Evolutionary conservation across 495 filamentous ascomycete genomes (phyloP).

Genomic region (Beverwykella pulmonaria): DNA sequence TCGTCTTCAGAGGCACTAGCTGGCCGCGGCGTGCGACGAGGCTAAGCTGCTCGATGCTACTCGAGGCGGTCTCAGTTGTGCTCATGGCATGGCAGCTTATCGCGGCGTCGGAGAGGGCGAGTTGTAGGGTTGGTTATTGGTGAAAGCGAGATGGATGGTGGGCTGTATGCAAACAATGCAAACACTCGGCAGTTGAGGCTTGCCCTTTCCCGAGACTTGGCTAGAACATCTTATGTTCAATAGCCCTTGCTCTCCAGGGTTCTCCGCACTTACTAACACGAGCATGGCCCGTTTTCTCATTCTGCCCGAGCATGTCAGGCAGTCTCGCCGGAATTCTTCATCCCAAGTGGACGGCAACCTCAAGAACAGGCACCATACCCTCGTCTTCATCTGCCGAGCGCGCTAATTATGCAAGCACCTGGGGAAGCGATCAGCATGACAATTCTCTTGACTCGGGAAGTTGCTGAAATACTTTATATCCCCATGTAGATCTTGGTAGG

Average conservation of each 20-base stretch:
- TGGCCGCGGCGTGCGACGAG: conserved; percentile 10
- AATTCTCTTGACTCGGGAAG: background rate
- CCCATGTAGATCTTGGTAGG: background rate
- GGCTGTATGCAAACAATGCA: conserved; percentile 12
- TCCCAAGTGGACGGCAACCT: background rate
- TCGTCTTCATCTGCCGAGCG: conserved; percentile 16
- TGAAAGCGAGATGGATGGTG: background rate
- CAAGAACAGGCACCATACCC: background rate
- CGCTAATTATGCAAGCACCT: background rate
- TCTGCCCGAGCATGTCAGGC: background rate
- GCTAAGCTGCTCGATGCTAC: conserved; percentile 9
- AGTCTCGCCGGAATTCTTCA: background rate
- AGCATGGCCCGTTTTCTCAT: background rate
- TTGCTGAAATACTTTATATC: background rate
- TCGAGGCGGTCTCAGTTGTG: background rate
- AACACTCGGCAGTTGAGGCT: conserved; percentile 21
- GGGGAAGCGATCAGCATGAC: background rate
- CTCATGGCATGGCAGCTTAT: background rate
- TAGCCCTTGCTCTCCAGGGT: background rate
- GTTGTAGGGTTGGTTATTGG: background rate
- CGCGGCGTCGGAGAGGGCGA: background rate
- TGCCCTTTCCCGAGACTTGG: background rate
- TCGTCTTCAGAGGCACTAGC: conserved; percentile 30
- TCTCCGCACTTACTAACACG: background rate
- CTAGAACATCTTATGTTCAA: background rate